Percentiles rank a stretch among this genome's conserved stretches.
phyloP scores from a whole-genome alignment of 1,139 yeast genomes.

The Hyphopichia wangnamkhiaoensis region DNA sequence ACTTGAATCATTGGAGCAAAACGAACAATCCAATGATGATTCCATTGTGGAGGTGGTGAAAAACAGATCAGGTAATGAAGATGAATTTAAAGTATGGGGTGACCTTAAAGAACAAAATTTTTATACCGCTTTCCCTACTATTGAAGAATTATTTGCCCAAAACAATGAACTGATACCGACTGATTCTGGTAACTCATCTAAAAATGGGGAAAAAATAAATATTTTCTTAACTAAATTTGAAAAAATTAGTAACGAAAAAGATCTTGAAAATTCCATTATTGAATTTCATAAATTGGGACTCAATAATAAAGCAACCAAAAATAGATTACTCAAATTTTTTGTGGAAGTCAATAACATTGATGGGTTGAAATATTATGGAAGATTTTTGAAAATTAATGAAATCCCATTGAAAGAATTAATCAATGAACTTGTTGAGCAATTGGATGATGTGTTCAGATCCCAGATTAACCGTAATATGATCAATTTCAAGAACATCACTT shows the following conservation, averaged over 20 bases:
- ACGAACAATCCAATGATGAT: conserved; percentile 12
- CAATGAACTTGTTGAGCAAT: conserved; percentile 53
- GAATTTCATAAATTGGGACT: conserved; percentile 55
- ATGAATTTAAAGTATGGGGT: conserved; percentile 59
- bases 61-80: conserved; percentile 25
- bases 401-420: conserved; percentile 51
- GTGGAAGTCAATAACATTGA: conserved; percentile 47
- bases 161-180: conserved; percentile 7
- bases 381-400: conserved; percentile 67
- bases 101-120: conserved; percentile 63
- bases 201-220: conserved; percentile 47
- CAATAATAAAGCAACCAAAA: conserved; percentile 73
- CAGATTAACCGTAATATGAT: conserved; percentile 55
- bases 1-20: conserved; percentile 20
- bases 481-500: conserved; percentile 58
- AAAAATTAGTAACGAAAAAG: conserved; percentile 43
- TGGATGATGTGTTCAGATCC: conserved; percentile 63
- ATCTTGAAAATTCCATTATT: conserved; percentile 56
- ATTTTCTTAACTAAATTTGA: conserved; percentile 49
- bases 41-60: conserved; percentile 27
- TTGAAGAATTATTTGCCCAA: conserved; percentile 32
- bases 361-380: conserved; percentile 53
- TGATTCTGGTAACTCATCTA: neutral
- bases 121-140: conserved; percentile 44
- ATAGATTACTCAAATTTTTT: conserved; percentile 59